Percentiles rank a stretch among this genome's conserved stretches.
Evolutionary conservation across 805 yeast genomes (phyloP).

Genomic region (Schizosaccharomyces osmophilus): DNA sequence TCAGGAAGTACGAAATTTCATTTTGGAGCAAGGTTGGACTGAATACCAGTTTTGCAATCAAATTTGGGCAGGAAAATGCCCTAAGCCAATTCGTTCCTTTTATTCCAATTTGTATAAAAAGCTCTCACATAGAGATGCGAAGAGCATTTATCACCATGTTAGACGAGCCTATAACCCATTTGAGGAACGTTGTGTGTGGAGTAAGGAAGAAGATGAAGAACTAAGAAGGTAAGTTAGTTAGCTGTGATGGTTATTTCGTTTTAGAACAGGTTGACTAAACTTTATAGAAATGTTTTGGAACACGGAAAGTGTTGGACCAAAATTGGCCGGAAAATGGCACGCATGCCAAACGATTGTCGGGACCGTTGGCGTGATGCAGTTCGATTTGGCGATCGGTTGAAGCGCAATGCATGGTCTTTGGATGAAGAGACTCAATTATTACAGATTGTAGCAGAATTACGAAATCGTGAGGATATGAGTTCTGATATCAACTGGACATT

Average conservation of each 20-base stretch:
- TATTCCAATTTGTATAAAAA: background rate
- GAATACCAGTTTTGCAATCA: background rate
- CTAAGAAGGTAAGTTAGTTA: background rate
- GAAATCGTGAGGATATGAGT: slow-evolving; percentile 11
- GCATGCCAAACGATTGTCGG: slow-evolving; percentile 96
- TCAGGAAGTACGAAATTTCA: background rate
- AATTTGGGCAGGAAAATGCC: background rate
- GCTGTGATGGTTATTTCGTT: background rate
- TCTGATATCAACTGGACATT: slow-evolving; percentile 59
- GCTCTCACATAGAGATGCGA: background rate
- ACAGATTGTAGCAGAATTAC: slow-evolving; percentile 28
- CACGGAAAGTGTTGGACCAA: slow-evolving; percentile 71
- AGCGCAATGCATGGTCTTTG: slow-evolving; percentile 53
- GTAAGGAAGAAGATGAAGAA: slow-evolving; percentile 48
- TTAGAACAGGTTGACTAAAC: slow-evolving; percentile 5
- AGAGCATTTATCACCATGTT: slow-evolving; percentile 59
- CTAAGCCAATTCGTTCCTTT: background rate
- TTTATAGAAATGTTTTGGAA: slow-evolving; percentile 36
- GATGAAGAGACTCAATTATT: slow-evolving; percentile 45
- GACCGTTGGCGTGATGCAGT: slow-evolving; percentile 92
- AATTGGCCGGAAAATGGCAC: slow-evolving; percentile 52
- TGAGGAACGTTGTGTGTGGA: slow-evolving; percentile 77
- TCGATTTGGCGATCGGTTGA: slow-evolving; percentile 63
- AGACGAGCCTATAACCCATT: slow-evolving; percentile 73
- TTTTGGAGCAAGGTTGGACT: background rate